Evolutionary conservation across 257 asterid species (phyloP).

Genomic region (Hygrophila difformis): DNA sequence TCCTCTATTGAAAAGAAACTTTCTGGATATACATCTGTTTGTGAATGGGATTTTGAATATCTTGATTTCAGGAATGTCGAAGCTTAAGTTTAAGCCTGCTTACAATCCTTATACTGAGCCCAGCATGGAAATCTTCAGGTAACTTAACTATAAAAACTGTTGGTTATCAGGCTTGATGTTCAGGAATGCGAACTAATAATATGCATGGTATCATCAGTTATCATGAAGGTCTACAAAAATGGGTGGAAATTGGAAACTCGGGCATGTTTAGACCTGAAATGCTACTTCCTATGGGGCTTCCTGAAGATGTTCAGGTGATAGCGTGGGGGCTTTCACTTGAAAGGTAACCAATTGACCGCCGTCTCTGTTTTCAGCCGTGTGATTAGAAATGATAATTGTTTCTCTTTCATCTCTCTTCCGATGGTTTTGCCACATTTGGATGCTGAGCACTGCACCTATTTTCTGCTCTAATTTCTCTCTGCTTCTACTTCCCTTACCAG

Average conservation of each 20-base stretch:
- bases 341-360: slow-evolving; percentile 36
- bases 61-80: slow-evolving; percentile 68
- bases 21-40: background rate
- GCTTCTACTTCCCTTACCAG: slow-evolving; percentile 25
- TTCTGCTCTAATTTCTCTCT: background rate
- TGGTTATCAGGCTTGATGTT: background rate
- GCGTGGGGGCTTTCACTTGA: slow-evolving; percentile 99
- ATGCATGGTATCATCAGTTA: slow-evolving; percentile 34
- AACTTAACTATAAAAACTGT: slow-evolving; percentile 15
- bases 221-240: slow-evolving; percentile 86
- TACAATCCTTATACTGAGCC: slow-evolving; percentile 97
- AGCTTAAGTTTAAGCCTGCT: slow-evolving; percentile 93
- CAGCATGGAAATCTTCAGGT: slow-evolving; percentile 99
- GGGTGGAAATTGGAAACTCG: slow-evolving; percentile 98
- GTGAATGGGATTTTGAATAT: background rate
- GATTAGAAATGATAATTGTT: background rate
- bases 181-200: slow-evolving; percentile 6
- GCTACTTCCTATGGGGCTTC: slow-evolving; percentile 96
- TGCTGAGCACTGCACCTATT: no score
- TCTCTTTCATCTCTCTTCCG: no score
- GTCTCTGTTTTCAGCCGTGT: background rate
- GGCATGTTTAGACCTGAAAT: slow-evolving; percentile 99
- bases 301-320: slow-evolving; percentile 89
- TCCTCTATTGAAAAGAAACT: background rate
- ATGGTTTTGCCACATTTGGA: no score